A percentile compares a stretch with the other conserved stretches of the same genome.
These are phyloP conservation scores for Kodamaea fukazawae DNA, from an alignment of 805 yeast species.

Conservation along the genomic window DNA sequence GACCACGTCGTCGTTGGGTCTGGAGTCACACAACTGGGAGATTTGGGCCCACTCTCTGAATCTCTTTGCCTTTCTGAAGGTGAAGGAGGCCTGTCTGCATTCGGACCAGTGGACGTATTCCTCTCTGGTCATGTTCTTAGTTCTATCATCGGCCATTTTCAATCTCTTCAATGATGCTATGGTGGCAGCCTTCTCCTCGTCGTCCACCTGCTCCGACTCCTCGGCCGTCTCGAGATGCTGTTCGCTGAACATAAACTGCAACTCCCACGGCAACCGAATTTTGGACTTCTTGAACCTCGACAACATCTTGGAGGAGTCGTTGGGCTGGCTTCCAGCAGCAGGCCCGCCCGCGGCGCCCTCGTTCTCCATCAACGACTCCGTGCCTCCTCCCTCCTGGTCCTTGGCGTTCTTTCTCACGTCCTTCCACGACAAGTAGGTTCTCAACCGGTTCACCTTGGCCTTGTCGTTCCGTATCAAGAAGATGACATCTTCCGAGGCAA, in stretches of 20 bases:
- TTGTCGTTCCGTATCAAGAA: slow-evolving; percentile 88
- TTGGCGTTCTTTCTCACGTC: slow-evolving; percentile 83
- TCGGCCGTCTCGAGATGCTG: slow-evolving; percentile 75
- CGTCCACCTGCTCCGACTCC: slow-evolving; percentile 64
- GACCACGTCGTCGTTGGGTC: slow-evolving; percentile 94
- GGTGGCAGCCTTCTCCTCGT: slow-evolving; percentile 86
- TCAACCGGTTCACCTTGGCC: slow-evolving; percentile 86
- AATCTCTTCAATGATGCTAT: slow-evolving; percentile 83
- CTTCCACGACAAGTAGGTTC: slow-evolving; percentile 94
- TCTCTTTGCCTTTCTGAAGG: slow-evolving; percentile 89
- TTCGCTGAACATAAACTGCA: slow-evolving; percentile 89
- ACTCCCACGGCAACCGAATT: slow-evolving; percentile 90
- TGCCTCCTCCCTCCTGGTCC: slow-evolving; percentile 53
- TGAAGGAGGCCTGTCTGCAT: slow-evolving; percentile 95
- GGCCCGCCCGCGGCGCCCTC: slow-evolving; percentile 46
- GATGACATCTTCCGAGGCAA: slow-evolving; percentile 90
- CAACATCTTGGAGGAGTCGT: slow-evolving; percentile 42
- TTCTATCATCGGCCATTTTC: slow-evolving; percentile 91
- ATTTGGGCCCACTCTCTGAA: slow-evolving; percentile 97
- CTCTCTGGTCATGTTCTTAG: slow-evolving; percentile 89
- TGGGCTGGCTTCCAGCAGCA: slow-evolving; percentile 28
- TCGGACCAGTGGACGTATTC: slow-evolving; percentile 99
- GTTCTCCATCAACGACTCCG: slow-evolving; percentile 48
- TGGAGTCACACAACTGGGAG: slow-evolving; percentile 74
- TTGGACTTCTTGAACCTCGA: slow-evolving; percentile 66